Base-by-base conservation (phyloP, 2,329 filamentous ascomycete species). In the Ploettnerulaceae sp. region DNA sequence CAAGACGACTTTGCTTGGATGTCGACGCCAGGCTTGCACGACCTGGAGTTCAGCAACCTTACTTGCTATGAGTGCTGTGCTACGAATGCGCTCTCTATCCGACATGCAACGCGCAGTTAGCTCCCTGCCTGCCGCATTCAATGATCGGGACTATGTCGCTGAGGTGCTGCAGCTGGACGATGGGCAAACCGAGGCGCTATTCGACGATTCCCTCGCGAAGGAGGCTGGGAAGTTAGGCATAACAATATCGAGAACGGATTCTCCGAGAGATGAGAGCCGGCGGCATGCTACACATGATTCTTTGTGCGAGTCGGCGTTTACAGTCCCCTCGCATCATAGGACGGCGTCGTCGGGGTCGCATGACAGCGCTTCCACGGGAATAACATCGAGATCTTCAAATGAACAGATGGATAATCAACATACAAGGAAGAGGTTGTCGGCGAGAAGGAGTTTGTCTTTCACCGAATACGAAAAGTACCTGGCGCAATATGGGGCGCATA, bases 381-480 rank as follows among this genome's bases (percentile, higher is more conserved):
- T 58, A 25, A 61, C 62, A 7, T 61, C 59, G 14, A 54, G 52
- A 47, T 55, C 55, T 5, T 61, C 59, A 18, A 44, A 54, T 28
- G 57, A 60, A 12, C 43, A 54, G 8, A 26, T 37, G 8, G 45
- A 56, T 24, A 21, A 34, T 7, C 17, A 41, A n/a, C 51, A 51
- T 9, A n/a, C 35, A 15, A 47, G 51, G 48, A 58, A 49, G 33
- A 37, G 53, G 37, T 22, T 48, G 2, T 45, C 31, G 7, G 31
- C 51, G 14, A 57, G 49, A 34, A 55, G 51, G 38, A 61, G 55
- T 26, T 29, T 60, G 22, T 63, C 60, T 3, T 63, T 64, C 44
- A 49, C 56, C 6, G 60, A 59, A 24, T 63, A 63, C 44, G 60
- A 60, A 15, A 61, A 57, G 45, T 64, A 56, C 39, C 28, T 63